A percentile compares a stretch with the other conserved stretches of the same genome.
Evolutionary conservation across 495 filamentous ascomycete genomes (phyloP).

Genomic region (Tuber magnatum): DNA sequence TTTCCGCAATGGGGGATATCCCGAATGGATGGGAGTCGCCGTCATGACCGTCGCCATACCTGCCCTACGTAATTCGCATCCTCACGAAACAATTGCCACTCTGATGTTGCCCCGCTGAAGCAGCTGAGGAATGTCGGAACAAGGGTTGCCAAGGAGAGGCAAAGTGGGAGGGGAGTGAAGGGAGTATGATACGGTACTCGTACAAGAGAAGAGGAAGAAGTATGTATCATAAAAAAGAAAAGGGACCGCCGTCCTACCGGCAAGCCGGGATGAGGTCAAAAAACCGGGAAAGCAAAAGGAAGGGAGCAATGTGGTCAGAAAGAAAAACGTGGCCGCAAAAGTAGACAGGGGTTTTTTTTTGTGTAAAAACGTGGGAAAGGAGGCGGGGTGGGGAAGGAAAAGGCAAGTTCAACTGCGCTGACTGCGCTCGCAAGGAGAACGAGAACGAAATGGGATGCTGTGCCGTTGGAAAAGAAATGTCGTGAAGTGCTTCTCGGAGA

Average conservation of each 20-base stretch:
- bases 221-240: neutral
- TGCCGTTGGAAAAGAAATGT: neutral
- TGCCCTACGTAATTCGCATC: neutral
- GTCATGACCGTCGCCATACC: neutral
- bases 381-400: neutral
- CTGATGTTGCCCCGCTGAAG: neutral
- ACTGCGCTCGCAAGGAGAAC: neutral
- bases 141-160: neutral
- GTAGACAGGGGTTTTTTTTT: neutral
- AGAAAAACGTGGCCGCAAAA: constrained; percentile 4
- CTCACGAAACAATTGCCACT: neutral
- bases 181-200: too few relatives aligned
- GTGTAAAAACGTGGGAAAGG: constrained; percentile 4
- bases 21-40: neutral
- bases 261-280: neutral
- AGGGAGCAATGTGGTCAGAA: neutral
- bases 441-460: neutral
- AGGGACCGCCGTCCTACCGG: neutral
- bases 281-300: neutral
- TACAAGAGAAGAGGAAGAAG: too few relatives aligned
- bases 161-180: neutral
- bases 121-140: neutral
- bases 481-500: neutral
- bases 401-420: neutral
- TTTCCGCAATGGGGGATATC: neutral